These are phyloP conservation scores for Gossypium gossypioides DNA, from an alignment of 441 rosid species.

Conservation along the genomic window DNA sequence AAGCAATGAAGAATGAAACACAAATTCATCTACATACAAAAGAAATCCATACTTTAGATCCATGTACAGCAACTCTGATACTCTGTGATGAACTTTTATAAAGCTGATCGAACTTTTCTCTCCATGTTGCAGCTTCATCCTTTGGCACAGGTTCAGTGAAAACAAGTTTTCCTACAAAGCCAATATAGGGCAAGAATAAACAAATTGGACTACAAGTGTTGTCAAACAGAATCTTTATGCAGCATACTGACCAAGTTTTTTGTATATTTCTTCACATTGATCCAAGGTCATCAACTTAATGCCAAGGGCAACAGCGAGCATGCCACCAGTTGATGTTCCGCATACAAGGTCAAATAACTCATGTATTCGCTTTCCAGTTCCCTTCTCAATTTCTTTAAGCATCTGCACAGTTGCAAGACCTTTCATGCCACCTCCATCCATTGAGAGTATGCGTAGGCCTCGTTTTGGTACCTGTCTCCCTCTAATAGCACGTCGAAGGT, in stretches of 20 bases:
- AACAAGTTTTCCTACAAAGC: slow-evolving; percentile 77
- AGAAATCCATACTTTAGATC: slow-evolving; percentile 70
- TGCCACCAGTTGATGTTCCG: slow-evolving; percentile 97
- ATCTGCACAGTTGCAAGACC: slow-evolving; percentile 91
- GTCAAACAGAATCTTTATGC: slow-evolving; percentile 1
- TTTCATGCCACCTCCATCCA: slow-evolving; percentile 99
- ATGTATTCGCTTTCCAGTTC: slow-evolving; percentile 85
- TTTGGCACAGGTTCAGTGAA: slow-evolving; percentile 88
- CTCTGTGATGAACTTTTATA: slow-evolving; percentile 95
- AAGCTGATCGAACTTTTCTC: slow-evolving; percentile 90
- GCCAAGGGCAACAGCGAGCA: slow-evolving; percentile 92
- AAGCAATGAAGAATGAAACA: not conserved
- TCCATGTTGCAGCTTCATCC: slow-evolving; percentile 98
- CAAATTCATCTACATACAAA: not conserved
- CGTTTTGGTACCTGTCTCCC: slow-evolving; percentile 82
- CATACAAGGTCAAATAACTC: slow-evolving; percentile 93
- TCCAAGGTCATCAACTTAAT: slow-evolving; percentile 81
- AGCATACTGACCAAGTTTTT: slow-evolving; percentile 56
- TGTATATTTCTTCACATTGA: slow-evolving; percentile 89
- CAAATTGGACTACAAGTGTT: slow-evolving; percentile 1
- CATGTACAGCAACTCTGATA: slow-evolving; percentile 94
- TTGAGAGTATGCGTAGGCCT: slow-evolving; percentile 86
- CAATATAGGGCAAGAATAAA: slow-evolving; percentile 15
- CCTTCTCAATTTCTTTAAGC: slow-evolving; percentile 91
- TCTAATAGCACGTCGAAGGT: slow-evolving; percentile 71